Evolutionary conservation across 768 basidiomycete genomes (phyloP).

Genomic region (Tricholoma matsutake): DNA sequence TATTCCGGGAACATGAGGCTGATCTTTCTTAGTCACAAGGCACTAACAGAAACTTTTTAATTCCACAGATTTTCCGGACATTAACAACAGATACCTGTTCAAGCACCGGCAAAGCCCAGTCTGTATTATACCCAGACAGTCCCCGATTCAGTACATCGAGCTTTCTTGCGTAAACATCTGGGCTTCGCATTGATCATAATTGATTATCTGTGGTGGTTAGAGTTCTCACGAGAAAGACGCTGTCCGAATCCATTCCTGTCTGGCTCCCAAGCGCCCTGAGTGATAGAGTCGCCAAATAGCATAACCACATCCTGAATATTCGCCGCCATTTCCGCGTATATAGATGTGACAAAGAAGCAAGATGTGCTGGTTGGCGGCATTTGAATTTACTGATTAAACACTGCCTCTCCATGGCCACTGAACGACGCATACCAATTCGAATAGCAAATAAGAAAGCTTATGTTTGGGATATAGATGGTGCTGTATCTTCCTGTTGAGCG

Average conservation of each 20-base stretch:
- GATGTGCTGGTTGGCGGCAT: not conserved
- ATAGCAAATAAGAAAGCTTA: slow-evolving; percentile 79
- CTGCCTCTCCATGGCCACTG: slow-evolving; percentile 15
- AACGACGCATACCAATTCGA: slow-evolving; percentile 54
- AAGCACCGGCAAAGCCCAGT: slow-evolving; percentile 80
- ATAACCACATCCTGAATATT: slow-evolving; percentile 62
- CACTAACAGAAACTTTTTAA: slow-evolving; percentile 34
- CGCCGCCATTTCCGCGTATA: slow-evolving; percentile 45
- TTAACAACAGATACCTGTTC: slow-evolving; percentile 51
- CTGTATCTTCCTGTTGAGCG: slow-evolving; percentile 7
- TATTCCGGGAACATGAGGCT: slow-evolving; percentile 51
- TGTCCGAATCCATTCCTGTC: slow-evolving; percentile 60
- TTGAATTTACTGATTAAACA: too few relatives aligned
- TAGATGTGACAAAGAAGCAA: not conserved
- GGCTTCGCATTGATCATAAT: not conserved
- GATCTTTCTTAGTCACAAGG: slow-evolving; percentile 51
- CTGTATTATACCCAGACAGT: slow-evolving; percentile 79
- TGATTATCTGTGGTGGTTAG: not conserved
- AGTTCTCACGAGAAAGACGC: slow-evolving; percentile 56
- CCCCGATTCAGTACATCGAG: slow-evolving; percentile 88
- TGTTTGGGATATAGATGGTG: slow-evolving; percentile 88
- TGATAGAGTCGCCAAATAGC: slow-evolving; percentile 82
- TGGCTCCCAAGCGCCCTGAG: slow-evolving; percentile 60
- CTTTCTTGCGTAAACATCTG: slow-evolving; percentile 76
- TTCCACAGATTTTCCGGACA: not conserved